Evolutionary conservation across 2,329 filamentous ascomycete genomes (phyloP).

Genomic region (Alternaria novae-zelandiae): DNA sequence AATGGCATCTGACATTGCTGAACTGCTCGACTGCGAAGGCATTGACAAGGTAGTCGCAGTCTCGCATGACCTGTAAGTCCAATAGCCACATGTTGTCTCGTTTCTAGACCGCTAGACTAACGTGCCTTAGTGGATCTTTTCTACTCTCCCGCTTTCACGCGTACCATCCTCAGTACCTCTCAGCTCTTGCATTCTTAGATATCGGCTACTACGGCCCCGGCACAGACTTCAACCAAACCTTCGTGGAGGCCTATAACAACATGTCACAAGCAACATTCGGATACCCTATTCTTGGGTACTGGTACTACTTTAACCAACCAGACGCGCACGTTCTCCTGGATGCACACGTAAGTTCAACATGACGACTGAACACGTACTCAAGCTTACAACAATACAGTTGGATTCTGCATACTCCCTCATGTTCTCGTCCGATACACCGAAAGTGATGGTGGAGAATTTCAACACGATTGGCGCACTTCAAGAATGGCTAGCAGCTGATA

Average conservation of each 20-base stretch:
- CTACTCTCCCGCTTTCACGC: neutral
- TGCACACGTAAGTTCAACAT: neutral
- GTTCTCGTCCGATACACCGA: neutral
- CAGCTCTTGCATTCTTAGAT: neutral
- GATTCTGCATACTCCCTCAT: neutral
- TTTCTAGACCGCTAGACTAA: neutral
- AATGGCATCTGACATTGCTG: neutral
- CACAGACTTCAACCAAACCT: neutral
- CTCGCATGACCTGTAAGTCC: neutral
- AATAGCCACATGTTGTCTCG: neutral
- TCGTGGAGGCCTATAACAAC: neutral
- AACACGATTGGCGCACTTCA: neutral
- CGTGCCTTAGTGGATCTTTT: neutral
- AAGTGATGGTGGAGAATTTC: neutral
- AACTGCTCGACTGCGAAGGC: neutral
- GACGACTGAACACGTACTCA: accelerated
- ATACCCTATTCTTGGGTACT: neutral
- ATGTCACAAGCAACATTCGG: neutral
- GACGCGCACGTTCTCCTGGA: neutral
- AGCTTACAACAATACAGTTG: neutral
- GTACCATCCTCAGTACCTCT: neutral
- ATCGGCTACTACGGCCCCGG: neutral
- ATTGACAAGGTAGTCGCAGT: neutral
- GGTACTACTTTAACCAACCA: neutral
- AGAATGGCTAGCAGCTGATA: neutral